Base-by-base conservation (phyloP, 1,284 basidiomycete genomes). In the Cystobasidiaceae sp. region DNA sequence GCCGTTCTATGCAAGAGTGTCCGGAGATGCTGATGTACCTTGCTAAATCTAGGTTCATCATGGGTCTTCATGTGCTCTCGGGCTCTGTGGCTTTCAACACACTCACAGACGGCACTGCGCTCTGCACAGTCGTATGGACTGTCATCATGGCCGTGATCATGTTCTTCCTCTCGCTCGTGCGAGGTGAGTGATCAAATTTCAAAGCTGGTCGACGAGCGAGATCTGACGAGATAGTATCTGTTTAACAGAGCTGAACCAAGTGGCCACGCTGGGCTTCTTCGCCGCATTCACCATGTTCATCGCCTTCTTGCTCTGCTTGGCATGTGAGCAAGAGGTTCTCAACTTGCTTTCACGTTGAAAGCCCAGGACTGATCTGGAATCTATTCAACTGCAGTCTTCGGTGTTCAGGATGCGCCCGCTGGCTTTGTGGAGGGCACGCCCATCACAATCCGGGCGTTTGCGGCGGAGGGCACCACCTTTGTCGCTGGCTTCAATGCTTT, bases 51-150 rank as follows among this genome's bases (percentile, higher is more conserved):
- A 56, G 54, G 49, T 74, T 78, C 64, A 69, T 78, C 32, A 77
- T 77, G 70, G 78, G 78, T 11, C 76, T 79, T 54, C 77, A 79
- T 66, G 73, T 76, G 19, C 76, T 77, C 54, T 75, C 66, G 15
- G 67, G 64, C 6, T 30, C 56, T 13, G 55, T 67, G n/a, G 70
- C 77, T 58, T 74, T 86, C 61, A 86, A 86, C 77, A 85, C 84
- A 0, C 77, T 87, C 3, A 80, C 81, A 0, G 78, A 82, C 69
- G 80, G 80, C n/a, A 44, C n/a, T 2, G 79, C 80, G 0, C 73
- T 79, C 21, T 85, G 83, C 75, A 84, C 84, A 0, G 77, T 86
- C 46, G 77, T 78, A 0, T 86, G 84, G 76, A 81, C 80, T 56
- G 78, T 80, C n/a, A 76, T 83, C 68, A 56, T 62, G 45, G 41